phyloP scores from a whole-genome alignment of 768 basidiomycete species.

The Tulasnella sp. region DNA sequence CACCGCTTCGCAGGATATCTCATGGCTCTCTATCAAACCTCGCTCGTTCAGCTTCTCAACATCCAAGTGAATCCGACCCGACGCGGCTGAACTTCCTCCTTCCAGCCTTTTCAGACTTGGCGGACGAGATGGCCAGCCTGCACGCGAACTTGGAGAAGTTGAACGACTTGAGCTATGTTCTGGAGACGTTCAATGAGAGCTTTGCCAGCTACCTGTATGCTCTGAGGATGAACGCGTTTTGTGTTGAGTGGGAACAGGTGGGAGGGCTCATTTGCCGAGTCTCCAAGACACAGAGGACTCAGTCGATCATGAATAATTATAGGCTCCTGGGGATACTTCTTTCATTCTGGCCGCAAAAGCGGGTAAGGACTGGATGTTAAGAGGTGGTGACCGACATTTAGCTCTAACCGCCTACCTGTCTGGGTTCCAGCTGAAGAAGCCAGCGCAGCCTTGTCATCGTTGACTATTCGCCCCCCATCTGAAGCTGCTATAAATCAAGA shows the following conservation, averaged over 20 bases:
- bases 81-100: conserved; percentile 80
- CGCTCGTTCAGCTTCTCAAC: conserved; percentile 53
- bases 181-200: conserved; percentile 83
- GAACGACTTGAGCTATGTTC: conserved; percentile 59
- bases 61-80: conserved; percentile 54
- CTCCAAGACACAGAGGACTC: not conserved
- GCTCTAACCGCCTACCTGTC: conserved; percentile 1
- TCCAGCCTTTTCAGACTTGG: conserved; percentile 73
- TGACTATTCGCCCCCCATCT: conserved; percentile 27
- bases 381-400: not conserved
- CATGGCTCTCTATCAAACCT: conserved; percentile 84
- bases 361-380: conserved; percentile 36
- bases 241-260: conserved; percentile 89
- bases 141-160: conserved; percentile 68
- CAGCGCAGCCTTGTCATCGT: conserved; percentile 39
- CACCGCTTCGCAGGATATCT: conserved; percentile 81
- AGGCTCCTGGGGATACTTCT: conserved; percentile 57
- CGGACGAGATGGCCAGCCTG: conserved; percentile 79
- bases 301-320: not conserved
- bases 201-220: conserved; percentile 88
- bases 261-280: conserved; percentile 23
- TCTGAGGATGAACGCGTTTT: conserved; percentile 90
- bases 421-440: conserved; percentile 50
- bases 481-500: conserved; percentile 29
- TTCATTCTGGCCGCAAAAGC: conserved; percentile 47